phyloP scores from a whole-genome alignment of 768 basidiomycete species.

The Jaapia argillacea region DNA sequence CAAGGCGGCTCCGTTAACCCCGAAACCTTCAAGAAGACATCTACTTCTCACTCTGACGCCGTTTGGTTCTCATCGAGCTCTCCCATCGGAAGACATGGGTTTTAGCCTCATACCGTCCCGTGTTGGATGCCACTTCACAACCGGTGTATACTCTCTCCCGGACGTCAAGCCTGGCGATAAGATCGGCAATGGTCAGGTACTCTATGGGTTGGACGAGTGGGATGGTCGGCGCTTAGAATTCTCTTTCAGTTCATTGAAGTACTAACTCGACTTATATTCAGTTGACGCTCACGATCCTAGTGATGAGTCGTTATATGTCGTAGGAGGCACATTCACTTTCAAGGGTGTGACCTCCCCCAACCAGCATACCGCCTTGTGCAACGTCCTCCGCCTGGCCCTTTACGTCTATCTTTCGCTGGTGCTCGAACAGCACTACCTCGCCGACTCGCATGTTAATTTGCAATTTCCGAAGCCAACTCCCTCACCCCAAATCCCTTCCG shows the following conservation, averaged over 20 bases:
- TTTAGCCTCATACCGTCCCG: conserved; percentile 27
- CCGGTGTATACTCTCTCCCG: conserved; percentile 29
- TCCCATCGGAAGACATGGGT: conserved; percentile 28
- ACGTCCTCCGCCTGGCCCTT: conserved; percentile 39
- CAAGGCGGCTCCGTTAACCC: conserved; percentile 12
- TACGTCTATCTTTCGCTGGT: conserved; percentile 48
- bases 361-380: conserved; percentile 34
- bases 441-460: conserved; percentile 39
- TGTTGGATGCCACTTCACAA: conserved; percentile 35
- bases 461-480: conserved; percentile 24
- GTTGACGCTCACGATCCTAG: conserved; percentile 3
- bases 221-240: conserved; percentile 27
- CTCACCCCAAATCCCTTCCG: not conserved
- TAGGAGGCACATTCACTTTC: conserved; percentile 57
- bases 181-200: conserved; percentile 18
- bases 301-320: conserved; percentile 24
- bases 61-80: conserved; percentile 9
- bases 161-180: conserved; percentile 18
- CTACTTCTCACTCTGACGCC: conserved; percentile 43
- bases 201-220: conserved; percentile 45
- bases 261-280: conserved; percentile 1
- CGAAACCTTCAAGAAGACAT: conserved; percentile 28
- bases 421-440: conserved; percentile 50
- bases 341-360: conserved; percentile 30
- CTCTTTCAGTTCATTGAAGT: no score